These are phyloP conservation scores for Penicillium alfredii DNA, from an alignment of 495 filamentous ascomycete species.

Conservation along the genomic window DNA sequence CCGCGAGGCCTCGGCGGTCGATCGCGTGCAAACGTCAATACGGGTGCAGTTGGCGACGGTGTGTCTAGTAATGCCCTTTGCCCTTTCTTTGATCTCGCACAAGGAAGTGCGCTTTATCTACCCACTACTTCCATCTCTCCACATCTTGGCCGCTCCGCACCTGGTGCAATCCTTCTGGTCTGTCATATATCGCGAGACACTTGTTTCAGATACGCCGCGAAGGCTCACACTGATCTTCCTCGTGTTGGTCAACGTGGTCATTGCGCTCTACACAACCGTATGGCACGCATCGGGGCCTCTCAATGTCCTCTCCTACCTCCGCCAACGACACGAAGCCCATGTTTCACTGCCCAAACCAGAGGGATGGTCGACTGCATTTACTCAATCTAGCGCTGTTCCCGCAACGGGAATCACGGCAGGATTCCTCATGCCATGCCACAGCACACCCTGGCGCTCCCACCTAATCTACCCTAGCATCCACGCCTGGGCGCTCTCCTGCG, in stretches of 20 bases:
- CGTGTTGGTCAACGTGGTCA: conserved; percentile 58
- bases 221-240: conserved; percentile 52
- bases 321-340: conserved; percentile 57
- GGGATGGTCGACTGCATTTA: no score
- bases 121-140: conserved; percentile 79
- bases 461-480: conserved; percentile 66
- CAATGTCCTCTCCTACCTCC: conserved; percentile 65
- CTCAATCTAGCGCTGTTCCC: background rate
- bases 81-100: conserved; percentile 78
- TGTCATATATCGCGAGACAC: conserved; percentile 22
- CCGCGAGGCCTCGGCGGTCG: conserved; percentile 23
- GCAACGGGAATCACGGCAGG: conserved; percentile 55
- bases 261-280: conserved; percentile 67
- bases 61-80: conserved; percentile 51
- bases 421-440: conserved; percentile 97
- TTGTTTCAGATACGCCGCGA: conserved; percentile 37
- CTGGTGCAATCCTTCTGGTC: conserved; percentile 60
- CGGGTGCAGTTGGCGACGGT: conserved; percentile 55
- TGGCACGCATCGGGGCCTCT: conserved; percentile 76
- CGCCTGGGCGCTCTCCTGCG: conserved; percentile 86
- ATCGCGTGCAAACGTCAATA: conserved; percentile 29
- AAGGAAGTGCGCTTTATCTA: conserved; percentile 99
- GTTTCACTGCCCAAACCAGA: conserved; percentile 15
- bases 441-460: conserved; percentile 92
- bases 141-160: conserved; percentile 68